Percentiles rank a stretch among this genome's conserved stretches.
These are phyloP conservation scores for Fraxinus sp. DNA, from an alignment of 305 asterid genomes.

Conservation along the genomic window DNA sequence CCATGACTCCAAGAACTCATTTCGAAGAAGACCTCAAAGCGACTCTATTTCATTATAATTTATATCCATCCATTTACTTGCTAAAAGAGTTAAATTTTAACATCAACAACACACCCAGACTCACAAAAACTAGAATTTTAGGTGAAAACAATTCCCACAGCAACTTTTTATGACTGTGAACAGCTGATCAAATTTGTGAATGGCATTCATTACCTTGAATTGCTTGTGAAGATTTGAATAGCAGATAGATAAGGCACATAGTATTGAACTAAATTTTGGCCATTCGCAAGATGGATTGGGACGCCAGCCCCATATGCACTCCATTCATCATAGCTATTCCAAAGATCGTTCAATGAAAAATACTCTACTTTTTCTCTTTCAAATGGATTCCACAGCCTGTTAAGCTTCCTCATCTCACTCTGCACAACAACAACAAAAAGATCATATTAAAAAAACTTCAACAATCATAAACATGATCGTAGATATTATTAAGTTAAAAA, in stretches of 20 bases:
- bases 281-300: slow-evolving; percentile 65
- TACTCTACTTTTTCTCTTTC: slow-evolving; percentile 80
- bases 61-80: not conserved
- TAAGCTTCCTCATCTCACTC: slow-evolving; percentile 83
- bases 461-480: not conserved
- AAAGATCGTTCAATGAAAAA: slow-evolving; percentile 76
- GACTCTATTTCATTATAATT: not conserved
- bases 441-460: not conserved
- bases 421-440: slow-evolving; percentile 15
- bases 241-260: slow-evolving; percentile 96
- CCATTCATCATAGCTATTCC: slow-evolving; percentile 89
- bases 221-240: slow-evolving; percentile 85
- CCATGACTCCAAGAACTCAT: not conserved
- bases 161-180: not conserved
- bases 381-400: slow-evolving; percentile 94
- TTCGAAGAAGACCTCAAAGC: not conserved
- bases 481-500: too few species aligned
- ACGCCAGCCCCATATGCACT: slow-evolving; percentile 97
- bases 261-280: slow-evolving; percentile 72
- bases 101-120: not conserved
- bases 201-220: slow-evolving; percentile 53
- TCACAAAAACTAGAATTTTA: not conserved
- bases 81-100: not conserved
- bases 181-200: not conserved
- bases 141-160: not conserved